Evolutionary conservation across 305 asterid genomes (phyloP).

Genomic region (Nicotiana rustica): DNA sequence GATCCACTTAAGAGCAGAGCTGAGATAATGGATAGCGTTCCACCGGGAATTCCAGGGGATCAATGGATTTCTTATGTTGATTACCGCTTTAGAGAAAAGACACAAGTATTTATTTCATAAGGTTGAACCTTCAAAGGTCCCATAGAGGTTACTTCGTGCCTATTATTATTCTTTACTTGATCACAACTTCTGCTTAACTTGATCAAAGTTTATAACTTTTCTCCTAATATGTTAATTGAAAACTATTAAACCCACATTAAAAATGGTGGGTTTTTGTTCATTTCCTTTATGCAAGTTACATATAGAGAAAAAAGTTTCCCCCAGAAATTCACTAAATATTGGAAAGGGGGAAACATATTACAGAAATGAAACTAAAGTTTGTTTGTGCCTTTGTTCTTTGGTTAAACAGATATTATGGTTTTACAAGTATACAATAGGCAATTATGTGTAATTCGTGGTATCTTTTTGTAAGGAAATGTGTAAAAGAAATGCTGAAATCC

Average conservation of each 20-base stretch:
- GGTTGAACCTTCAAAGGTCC: no score
- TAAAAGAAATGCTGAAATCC: no score
- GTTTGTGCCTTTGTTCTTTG: no score
- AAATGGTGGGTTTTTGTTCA: slow-evolving; percentile 48
- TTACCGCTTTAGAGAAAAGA: no score
- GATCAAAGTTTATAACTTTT: no score
- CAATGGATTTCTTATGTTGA: neutral
- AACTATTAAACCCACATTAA: slow-evolving; percentile 72
- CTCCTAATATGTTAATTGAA: neutral
- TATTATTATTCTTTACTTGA: no score
- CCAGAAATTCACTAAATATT: slow-evolving; percentile 48
- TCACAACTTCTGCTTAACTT: no score
- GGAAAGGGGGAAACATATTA: slow-evolving; percentile 42
- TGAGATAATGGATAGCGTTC: neutral
- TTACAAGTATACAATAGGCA: no score
- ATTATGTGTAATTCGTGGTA: neutral
- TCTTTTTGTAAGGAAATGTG: neutral
- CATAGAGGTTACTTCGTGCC: no score
- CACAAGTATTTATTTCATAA: neutral
- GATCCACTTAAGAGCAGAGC: neutral
- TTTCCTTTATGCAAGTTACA: slow-evolving; percentile 37
- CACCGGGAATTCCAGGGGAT: neutral
- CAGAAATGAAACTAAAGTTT: neutral
- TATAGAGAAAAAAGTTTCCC: slow-evolving; percentile 33
- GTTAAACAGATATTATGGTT: no score